Conservation (phyloP, 2,329 filamentous ascomycete species). For the Exophiala mesophila region DNA sequence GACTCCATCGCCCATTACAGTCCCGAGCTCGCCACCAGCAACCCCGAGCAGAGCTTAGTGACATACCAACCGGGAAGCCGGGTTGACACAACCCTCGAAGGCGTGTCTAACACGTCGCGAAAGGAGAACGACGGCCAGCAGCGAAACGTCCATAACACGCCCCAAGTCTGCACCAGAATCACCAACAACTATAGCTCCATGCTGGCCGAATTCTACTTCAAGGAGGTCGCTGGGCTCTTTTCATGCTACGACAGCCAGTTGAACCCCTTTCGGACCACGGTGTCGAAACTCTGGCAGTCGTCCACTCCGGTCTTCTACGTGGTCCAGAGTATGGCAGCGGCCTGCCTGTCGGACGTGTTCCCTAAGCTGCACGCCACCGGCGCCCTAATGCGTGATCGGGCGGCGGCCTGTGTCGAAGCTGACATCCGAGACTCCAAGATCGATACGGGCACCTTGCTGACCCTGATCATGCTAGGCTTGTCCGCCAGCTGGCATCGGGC, state of each 20-base stretch:
- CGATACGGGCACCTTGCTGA: slow-evolving; percentile 52
- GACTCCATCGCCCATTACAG: background rate
- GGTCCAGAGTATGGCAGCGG: slow-evolving; percentile 61
- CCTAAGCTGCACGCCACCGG: slow-evolving; percentile 49
- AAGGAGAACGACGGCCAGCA: background rate
- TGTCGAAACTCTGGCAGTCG: slow-evolving; percentile 53
- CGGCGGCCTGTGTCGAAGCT: slow-evolving; percentile 47
- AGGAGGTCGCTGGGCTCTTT: slow-evolving; percentile 56
- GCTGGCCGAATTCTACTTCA: slow-evolving; percentile 60
- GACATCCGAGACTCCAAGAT: slow-evolving; percentile 39
- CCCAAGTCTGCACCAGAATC: slow-evolving; percentile 8
- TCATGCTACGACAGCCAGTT: slow-evolving; percentile 59
- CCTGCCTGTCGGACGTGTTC: slow-evolving; percentile 55
- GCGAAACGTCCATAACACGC: background rate
- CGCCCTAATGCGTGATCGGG: slow-evolving; percentile 49
- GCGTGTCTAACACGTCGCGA: background rate
- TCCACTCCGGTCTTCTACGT: slow-evolving; percentile 57
- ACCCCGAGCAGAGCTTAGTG: no score
- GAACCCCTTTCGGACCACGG: slow-evolving; percentile 57
- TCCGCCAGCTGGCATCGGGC: slow-evolving; percentile 58
- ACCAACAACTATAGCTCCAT: slow-evolving; percentile 50
- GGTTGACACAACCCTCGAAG: no score
- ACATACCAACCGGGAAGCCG: no score
- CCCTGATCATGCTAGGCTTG: slow-evolving; percentile 54
- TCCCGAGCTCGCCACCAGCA: no score